phyloP scores from a whole-genome alignment of 306 rosid species.

The Rosa persica region DNA sequence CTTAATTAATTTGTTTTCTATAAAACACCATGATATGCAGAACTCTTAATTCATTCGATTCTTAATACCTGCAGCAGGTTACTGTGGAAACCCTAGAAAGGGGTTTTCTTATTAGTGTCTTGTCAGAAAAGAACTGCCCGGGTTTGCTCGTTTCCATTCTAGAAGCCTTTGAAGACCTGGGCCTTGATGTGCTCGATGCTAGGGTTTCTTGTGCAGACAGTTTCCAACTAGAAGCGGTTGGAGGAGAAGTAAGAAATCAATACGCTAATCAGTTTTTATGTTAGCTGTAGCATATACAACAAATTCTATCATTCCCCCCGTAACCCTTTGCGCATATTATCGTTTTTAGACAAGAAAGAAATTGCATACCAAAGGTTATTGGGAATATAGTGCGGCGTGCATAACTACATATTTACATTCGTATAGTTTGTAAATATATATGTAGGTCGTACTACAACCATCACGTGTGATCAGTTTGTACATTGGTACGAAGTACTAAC shows the following conservation, averaged over 20 bases:
- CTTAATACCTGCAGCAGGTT: slow-evolving; percentile 47
- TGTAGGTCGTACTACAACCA: background rate
- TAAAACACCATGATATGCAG: background rate
- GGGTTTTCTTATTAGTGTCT: slow-evolving; percentile 71
- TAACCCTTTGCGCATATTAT: background rate
- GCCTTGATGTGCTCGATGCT: slow-evolving; percentile 87
- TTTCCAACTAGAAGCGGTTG: slow-evolving; percentile 76
- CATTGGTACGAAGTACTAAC: background rate
- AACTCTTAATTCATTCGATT: background rate
- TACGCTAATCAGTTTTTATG: background rate
- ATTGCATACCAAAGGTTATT: background rate
- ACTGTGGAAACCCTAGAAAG: slow-evolving; percentile 65
- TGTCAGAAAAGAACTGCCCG: slow-evolving; percentile 59
- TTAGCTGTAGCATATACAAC: background rate
- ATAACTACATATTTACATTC: background rate
- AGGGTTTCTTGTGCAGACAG: slow-evolving; percentile 82
- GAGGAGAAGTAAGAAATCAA: slow-evolving; percentile 61
- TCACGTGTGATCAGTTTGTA: background rate
- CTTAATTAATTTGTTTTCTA: background rate
- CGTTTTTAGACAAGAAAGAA: background rate
- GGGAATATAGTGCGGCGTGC: background rate
- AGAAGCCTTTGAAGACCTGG: slow-evolving; percentile 73
- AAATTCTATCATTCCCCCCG: background rate
- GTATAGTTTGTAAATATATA: background rate
- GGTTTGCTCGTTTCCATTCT: slow-evolving; percentile 70